Conservation (phyloP, 306 rosid genomes). For the Lathyrus oleraceus region DNA sequence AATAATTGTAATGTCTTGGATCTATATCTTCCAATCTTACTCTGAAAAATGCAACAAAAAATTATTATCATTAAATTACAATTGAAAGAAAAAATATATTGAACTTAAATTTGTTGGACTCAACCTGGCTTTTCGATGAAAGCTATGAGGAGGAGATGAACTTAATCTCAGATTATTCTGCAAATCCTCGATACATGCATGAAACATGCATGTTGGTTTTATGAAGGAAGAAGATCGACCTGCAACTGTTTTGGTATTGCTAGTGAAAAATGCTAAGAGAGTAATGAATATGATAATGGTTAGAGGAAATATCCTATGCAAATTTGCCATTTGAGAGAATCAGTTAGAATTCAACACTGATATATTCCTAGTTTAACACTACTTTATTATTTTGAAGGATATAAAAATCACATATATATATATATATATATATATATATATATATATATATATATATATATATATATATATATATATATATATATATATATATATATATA, state of each 20-base stretch:
- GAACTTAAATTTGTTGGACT: neutral
- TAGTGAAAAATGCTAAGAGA: constrained; percentile 1
- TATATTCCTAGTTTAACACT: neutral
- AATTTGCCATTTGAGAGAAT: neutral
- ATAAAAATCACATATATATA: too few relatives aligned
- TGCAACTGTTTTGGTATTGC: neutral
- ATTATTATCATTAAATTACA: neutral
- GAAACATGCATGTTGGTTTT: neutral
- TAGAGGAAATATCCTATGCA: neutral
- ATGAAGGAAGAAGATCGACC: neutral
- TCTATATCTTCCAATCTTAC: neutral
- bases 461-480: too few relatives aligned
- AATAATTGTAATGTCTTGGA: neutral
- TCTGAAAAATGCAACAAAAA: neutral
- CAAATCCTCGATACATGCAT: neutral
- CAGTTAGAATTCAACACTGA: neutral
- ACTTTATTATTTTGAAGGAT: neutral
- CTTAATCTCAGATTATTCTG: neutral
- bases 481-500: too few relatives aligned
- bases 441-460: too few relatives aligned
- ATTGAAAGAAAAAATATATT: neutral
- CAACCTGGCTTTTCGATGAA: neutral
- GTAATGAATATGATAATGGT: neutral
- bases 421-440: too few relatives aligned
- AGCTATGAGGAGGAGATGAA: neutral